Percentiles rank a stretch among this genome's conserved stretches.
These are phyloP conservation scores for Podospora appendiculata DNA, from an alignment of 495 filamentous ascomycete genomes.

Conservation along the genomic window DNA sequence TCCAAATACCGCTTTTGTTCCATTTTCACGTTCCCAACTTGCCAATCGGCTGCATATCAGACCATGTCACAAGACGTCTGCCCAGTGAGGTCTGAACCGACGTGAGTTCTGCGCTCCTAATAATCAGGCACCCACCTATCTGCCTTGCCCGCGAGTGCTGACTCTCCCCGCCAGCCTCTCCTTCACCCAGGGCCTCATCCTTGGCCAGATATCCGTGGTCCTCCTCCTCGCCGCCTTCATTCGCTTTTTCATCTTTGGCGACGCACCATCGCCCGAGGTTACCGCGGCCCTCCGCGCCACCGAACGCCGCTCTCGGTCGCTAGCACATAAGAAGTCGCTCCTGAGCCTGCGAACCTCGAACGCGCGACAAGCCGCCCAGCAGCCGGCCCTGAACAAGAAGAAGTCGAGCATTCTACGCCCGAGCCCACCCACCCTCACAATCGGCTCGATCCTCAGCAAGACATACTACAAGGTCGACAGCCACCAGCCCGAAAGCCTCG, in stretches of 20 bases:
- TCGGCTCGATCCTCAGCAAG: constrained; percentile 85
- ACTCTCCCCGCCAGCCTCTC: constrained; percentile 51
- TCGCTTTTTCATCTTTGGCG: constrained; percentile 99
- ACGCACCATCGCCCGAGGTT: constrained; percentile 74
- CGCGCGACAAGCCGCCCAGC: constrained; percentile 14
- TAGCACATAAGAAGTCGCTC: constrained; percentile 61
- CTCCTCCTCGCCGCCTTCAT: constrained; percentile 90
- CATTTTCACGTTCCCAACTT: no score
- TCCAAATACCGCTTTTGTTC: no score
- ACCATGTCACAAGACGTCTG: constrained; percentile 28
- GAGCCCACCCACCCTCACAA: constrained; percentile 56
- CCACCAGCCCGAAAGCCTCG: constrained; percentile 96
- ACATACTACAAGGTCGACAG: constrained; percentile 96
- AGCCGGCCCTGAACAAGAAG: constrained; percentile 56
- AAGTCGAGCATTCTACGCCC: constrained; percentile 65
- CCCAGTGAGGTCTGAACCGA: constrained; percentile 35
- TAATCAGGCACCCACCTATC: background rate
- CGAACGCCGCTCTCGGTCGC: constrained; percentile 54
- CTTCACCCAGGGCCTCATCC: constrained; percentile 86
- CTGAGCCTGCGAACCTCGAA: constrained; percentile 43
- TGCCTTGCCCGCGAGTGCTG: background rate
- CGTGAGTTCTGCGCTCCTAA: constrained; percentile 24
- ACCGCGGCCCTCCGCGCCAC: constrained; percentile 59
- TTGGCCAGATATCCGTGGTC: constrained; percentile 88
- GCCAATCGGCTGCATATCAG: no score